A percentile compares a stretch with the other conserved stretches of the same genome.
Evolutionary conservation across 805 yeast genomes (phyloP).

Genomic region (Sungouiozyma intestinalis): DNA sequence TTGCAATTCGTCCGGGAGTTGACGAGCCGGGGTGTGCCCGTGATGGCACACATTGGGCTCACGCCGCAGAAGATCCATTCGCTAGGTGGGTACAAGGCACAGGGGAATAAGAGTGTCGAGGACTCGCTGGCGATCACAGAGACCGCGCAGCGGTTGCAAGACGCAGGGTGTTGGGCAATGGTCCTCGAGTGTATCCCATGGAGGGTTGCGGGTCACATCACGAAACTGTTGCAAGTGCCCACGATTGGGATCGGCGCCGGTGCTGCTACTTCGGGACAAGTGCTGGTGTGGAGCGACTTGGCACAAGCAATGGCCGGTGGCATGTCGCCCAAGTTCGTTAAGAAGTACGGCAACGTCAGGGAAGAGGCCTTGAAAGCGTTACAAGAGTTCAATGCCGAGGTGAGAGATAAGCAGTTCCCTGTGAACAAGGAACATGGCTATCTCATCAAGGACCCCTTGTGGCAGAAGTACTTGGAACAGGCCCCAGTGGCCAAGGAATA

Average conservation of each 20-base stretch:
- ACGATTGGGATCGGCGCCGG: conserved; percentile 98
- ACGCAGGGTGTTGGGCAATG: conserved; percentile 65
- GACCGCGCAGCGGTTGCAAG: conserved; percentile 61
- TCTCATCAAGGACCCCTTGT: conserved; percentile 55
- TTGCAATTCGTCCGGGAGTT: conserved; percentile 45
- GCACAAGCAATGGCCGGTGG: conserved; percentile 37
- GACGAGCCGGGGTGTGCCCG: conserved; percentile 68
- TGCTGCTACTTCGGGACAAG: conserved; percentile 73
- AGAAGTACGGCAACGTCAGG: conserved; percentile 48
- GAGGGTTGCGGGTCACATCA: conserved; percentile 53
- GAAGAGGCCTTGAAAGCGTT: conserved; percentile 42
- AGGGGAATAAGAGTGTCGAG: conserved; percentile 47
- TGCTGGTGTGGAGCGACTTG: conserved; percentile 75
- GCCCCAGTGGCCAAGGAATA: no score
- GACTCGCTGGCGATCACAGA: conserved; percentile 48
- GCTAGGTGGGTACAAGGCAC: conserved; percentile 81
- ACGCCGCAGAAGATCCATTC: conserved; percentile 81
- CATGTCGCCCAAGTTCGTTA: conserved; percentile 58
- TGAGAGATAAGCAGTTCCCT: conserved; percentile 50
- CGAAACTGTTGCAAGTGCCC: conserved; percentile 53
- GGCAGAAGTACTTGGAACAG: conserved; percentile 31
- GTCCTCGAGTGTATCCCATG: conserved; percentile 84
- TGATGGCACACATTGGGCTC: conserved; percentile 83
- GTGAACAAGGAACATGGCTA: conserved; percentile 49
- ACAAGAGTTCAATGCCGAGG: conserved; percentile 47